These are phyloP conservation scores for Psilocybe cubensis DNA, from an alignment of 768 basidiomycete species.

Conservation along the genomic window DNA sequence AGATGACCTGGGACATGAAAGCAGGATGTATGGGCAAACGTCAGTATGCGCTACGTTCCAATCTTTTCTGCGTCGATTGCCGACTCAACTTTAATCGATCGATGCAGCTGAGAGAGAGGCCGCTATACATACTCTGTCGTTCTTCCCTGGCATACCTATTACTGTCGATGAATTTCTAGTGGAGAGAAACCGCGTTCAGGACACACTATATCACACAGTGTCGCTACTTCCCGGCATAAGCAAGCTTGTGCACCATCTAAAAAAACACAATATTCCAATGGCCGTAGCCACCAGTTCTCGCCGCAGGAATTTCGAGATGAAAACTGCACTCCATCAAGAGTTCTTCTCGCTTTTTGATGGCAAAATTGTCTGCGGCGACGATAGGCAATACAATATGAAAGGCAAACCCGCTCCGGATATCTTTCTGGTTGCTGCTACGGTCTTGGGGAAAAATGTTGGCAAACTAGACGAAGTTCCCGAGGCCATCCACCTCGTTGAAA, in stretches of 20 bases:
- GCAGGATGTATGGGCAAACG: constrained; percentile 90
- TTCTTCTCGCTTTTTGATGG: constrained; percentile 66
- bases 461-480: constrained; percentile 36
- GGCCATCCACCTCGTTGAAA: constrained; percentile 45
- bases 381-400: constrained; percentile 50
- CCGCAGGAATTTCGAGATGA: constrained; percentile 66
- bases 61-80: not conserved
- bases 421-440: constrained; percentile 68
- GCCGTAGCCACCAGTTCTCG: constrained; percentile 81
- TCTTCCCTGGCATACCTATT: constrained; percentile 75
- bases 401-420: constrained; percentile 88
- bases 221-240: constrained; percentile 73
- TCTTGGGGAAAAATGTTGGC: constrained; percentile 62
- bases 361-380: constrained; percentile 75
- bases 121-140: constrained; percentile 70
- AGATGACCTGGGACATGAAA: constrained; percentile 90
- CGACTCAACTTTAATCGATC: not conserved
- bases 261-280: constrained; percentile 70
- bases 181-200: constrained; percentile 61
- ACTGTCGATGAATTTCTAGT: constrained; percentile 60
- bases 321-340: constrained; percentile 63
- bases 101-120: constrained; percentile 65
- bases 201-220: constrained; percentile 69
- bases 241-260: constrained; percentile 73
- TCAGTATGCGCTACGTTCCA: constrained; percentile 29